phyloP scores from a whole-genome alignment of 108 stramenopile species.

The Nitzschia sp. region DNA sequence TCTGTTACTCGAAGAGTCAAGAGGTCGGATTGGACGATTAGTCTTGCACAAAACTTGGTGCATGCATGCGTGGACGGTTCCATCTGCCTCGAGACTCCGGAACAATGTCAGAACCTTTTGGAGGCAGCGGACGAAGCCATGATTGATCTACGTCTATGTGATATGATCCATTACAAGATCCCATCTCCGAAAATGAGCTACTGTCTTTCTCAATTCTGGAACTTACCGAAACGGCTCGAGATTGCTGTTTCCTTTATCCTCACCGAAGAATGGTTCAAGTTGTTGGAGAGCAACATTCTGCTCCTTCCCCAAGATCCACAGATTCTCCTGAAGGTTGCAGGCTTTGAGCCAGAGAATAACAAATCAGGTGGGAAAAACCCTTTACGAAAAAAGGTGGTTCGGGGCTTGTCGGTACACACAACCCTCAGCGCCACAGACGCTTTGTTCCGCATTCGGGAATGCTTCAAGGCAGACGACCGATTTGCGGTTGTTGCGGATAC shows the following conservation, averaged over 20 bases:
- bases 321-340: too few relatives aligned
- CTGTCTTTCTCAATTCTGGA: constrained; percentile 3
- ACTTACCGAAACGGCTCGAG: not conserved
- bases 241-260: constrained; percentile 12
- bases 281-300: constrained; percentile 24
- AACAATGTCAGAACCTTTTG: constrained; percentile 7
- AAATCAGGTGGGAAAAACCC: too few relatives aligned
- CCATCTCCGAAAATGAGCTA: not conserved
- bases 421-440: too few relatives aligned
- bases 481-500: too few relatives aligned
- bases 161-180: constrained; percentile 21
- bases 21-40: constrained; percentile 26
- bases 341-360: too few relatives aligned
- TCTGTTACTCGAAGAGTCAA: not conserved
- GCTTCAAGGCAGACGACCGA: too few relatives aligned
- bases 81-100: constrained; percentile 8
- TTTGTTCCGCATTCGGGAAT: too few relatives aligned
- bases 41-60: constrained; percentile 15
- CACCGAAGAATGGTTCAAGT: constrained; percentile 17
- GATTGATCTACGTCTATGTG: constrained; percentile 24
- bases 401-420: too few relatives aligned
- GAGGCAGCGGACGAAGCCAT: constrained; percentile 24
- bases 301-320: not conserved
- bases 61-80: constrained; percentile 16
- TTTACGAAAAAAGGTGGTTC: too few relatives aligned